Evolutionary conservation across 768 basidiomycete genomes (phyloP), one percentile per base, ranked within the genome.

Genomic region (Leccinum longicurvipes): DNA sequence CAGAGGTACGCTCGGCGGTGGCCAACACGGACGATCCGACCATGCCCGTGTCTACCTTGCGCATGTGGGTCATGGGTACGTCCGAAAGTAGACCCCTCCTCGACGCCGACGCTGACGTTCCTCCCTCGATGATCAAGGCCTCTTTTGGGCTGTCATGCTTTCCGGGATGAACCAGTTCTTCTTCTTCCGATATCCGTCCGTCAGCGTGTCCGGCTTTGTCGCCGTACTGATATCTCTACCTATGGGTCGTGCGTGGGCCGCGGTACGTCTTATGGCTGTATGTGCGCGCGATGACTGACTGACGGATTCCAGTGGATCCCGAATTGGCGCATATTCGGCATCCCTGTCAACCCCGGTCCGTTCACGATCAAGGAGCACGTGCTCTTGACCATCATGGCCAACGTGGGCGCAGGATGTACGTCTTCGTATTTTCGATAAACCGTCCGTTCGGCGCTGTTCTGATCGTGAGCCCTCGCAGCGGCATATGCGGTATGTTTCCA

Each of bases 141-240:
- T 83, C 3, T 23, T 68, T 0, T 85, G 81, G 78, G 76, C 84
- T 0, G 71, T 86, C 60, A n/a, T 91, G 49, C 76, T 91, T 25
- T 78, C 88, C 1, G 86, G 87, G 42, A 76, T 89, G 75, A 91
- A 90, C 69, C 87, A 89, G 63, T 89, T 88, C 71, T 89, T 89
- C 70, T 85, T 79, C 68, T 82, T 89, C 59, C 81, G 87, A 24
- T 89, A 82, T 63, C 87, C 87, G 5, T 70, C 75, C 12, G 70
- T 75, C 42, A 21, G 21, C 6, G 52, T 79, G 53, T 70, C 65
- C 45, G 62, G 66, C 74, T 77, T 87, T 54, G 84, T 90, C 15
- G 85, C 87, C 0, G 84, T 88, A 59, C 73, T 93, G 15, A 63
- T 91, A 6, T 80, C 81, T 8, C 85, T 89, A 60, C 90, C 89